Evolutionary conservation across 805 yeast genomes (phyloP).

Genomic region (Metschnikowia kofuensis): DNA sequence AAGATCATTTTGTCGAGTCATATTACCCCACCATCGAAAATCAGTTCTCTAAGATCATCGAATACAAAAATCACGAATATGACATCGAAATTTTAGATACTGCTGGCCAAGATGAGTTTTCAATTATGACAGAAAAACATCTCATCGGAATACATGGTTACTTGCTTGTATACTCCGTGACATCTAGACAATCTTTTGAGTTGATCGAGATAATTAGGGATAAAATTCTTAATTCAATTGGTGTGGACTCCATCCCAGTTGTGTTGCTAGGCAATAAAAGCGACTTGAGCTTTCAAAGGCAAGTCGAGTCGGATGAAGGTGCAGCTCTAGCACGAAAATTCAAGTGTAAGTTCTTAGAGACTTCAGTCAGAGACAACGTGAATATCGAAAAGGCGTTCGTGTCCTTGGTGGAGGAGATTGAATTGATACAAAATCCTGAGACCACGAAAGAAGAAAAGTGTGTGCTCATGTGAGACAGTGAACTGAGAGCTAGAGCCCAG

Average conservation of each 20-base stretch:
- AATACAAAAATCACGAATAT: conserved; percentile 69
- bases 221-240: conserved; percentile 70
- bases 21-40: conserved; percentile 92
- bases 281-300: conserved; percentile 19
- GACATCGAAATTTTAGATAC: conserved; percentile 85
- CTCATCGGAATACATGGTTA: conserved; percentile 83
- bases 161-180: conserved; percentile 76
- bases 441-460: conserved; percentile 50
- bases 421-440: conserved; percentile 55
- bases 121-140: conserved; percentile 74
- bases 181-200: conserved; percentile 74
- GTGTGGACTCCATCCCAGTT: conserved; percentile 47
- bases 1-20: conserved; percentile 82
- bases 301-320: conserved; percentile 28
- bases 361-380: conserved; percentile 46
- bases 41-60: conserved; percentile 69
- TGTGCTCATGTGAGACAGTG: conserved; percentile 37
- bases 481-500: neutral
- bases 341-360: conserved; percentile 46
- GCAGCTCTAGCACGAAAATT: conserved; percentile 41
- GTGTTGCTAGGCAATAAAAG: conserved; percentile 31
- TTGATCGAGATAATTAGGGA: conserved; percentile 74
- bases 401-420: conserved; percentile 55
- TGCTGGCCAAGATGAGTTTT: conserved; percentile 90
- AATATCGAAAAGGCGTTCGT: conserved; percentile 56